Conservation (phyloP, 805 yeast genomes). For the Lipomyces lipofer region DNA sequence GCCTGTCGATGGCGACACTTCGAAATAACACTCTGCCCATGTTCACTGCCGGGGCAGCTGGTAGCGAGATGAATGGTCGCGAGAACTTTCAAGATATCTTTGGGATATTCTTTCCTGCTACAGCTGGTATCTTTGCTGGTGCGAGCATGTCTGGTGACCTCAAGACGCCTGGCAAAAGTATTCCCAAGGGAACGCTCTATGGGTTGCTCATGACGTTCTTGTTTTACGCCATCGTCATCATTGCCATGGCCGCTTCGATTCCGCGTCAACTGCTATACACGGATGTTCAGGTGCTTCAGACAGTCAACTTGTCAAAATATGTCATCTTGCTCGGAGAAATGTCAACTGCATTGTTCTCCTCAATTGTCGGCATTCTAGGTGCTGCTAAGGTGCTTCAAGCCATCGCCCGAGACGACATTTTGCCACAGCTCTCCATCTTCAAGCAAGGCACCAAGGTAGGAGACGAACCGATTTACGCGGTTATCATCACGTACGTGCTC, state of each 20-base stretch:
- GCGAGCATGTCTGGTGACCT: slow-evolving; percentile 98
- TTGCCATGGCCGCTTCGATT: slow-evolving; percentile 74
- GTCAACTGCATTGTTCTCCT: slow-evolving; percentile 86
- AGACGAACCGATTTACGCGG: slow-evolving; percentile 62
- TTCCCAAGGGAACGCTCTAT: slow-evolving; percentile 90
- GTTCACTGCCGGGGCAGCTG: slow-evolving; percentile 90
- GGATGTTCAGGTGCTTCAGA: slow-evolving; percentile 84
- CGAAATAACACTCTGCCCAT: slow-evolving; percentile 69
- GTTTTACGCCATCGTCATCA: slow-evolving; percentile 75
- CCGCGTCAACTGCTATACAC: slow-evolving; percentile 74
- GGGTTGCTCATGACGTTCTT: slow-evolving; percentile 77
- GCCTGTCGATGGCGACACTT: slow-evolving; percentile 69
- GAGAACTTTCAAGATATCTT: slow-evolving; percentile 85
- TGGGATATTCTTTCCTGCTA: slow-evolving; percentile 96
- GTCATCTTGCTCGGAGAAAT: slow-evolving; percentile 85
- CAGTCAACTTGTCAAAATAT: slow-evolving; percentile 66
- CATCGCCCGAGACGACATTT: slow-evolving; percentile 74
- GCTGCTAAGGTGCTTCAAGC: slow-evolving; percentile 92
- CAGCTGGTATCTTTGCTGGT: slow-evolving; percentile 98
- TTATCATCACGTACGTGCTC: slow-evolving; percentile 73
- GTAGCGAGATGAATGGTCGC: slow-evolving; percentile 55
- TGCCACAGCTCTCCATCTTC: slow-evolving; percentile 75
- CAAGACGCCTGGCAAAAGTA: slow-evolving; percentile 78
- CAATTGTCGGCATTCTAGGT: slow-evolving; percentile 93
- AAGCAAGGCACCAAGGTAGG: slow-evolving; percentile 48